Percentiles rank a stretch among this genome's conserved stretches.
These are phyloP conservation scores for Penicillium sp. DNA, from an alignment of 2,329 filamentous ascomycete genomes.

Conservation along the genomic window DNA sequence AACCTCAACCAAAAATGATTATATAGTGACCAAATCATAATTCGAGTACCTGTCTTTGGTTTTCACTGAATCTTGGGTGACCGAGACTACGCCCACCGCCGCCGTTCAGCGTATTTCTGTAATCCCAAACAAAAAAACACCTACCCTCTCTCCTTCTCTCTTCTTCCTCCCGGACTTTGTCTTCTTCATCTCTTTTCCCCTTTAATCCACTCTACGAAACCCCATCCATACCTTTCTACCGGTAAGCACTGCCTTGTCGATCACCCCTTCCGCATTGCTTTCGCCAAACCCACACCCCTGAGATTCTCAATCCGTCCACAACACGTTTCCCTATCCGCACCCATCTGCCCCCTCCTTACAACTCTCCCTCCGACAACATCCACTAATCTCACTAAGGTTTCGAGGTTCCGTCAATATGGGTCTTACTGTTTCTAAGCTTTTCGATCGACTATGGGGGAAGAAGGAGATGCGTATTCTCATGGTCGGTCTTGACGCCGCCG, in stretches of 20 bases:
- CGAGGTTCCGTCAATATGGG: conserved; percentile 70
- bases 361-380: conserved; percentile 12
- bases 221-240: neutral
- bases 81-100: conserved; percentile 38
- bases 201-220: neutral
- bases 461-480: conserved; percentile 99
- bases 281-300: conserved; percentile 8
- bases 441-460: conserved; percentile 96
- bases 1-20: neutral
- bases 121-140: conserved; percentile 37
- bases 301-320: conserved; percentile 18
- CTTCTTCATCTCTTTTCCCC: conserved; percentile 3
- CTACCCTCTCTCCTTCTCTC: conserved; percentile 14
- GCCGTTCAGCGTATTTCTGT: conserved; percentile 32
- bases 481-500: conserved; percentile 98
- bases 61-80: neutral
- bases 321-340: conserved; percentile 24
- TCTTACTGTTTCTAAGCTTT: conserved; percentile 95
- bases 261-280: conserved; percentile 5
- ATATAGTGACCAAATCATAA: neutral
- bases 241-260: conserved; percentile 3
- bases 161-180: neutral
- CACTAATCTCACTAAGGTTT: conserved; percentile 16
- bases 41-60: neutral
- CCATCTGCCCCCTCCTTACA: conserved; percentile 14